Evolutionary conservation across 192 early-diverging fungal species (phyloP).

Genomic region (Bifiguratus adelaidae): DNA sequence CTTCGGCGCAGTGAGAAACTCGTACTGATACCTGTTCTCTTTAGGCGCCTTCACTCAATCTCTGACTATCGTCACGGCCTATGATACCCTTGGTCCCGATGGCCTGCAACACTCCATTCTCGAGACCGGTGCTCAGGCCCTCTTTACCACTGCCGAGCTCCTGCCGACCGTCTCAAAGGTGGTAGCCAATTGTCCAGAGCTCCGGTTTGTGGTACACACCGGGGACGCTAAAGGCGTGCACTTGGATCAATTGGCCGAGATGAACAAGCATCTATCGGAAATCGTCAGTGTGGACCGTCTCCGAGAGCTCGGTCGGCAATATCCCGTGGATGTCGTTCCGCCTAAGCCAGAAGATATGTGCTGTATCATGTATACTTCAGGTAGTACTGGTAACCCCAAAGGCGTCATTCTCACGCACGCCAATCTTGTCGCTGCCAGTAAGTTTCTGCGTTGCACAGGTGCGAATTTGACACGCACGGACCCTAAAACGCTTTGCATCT

Average conservation of each 20-base stretch:
- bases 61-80: slow-evolving; percentile 76
- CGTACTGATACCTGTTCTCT: background rate
- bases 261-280: slow-evolving; percentile 19
- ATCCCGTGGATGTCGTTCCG: slow-evolving; percentile 48
- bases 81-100: slow-evolving; percentile 75
- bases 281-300: slow-evolving; percentile 61
- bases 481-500: background rate
- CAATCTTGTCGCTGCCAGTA: slow-evolving; percentile 71
- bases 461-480: background rate
- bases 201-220: slow-evolving; percentile 62
- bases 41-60: slow-evolving; percentile 52
- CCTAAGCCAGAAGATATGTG: slow-evolving; percentile 63
- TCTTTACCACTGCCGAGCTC: slow-evolving; percentile 68
- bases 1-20: background rate
- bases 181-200: slow-evolving; percentile 37
- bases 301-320: slow-evolving; percentile 45
- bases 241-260: slow-evolving; percentile 31
- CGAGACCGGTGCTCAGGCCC: slow-evolving; percentile 57
- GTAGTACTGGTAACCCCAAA: slow-evolving; percentile 90
- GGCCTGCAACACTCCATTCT: slow-evolving; percentile 78
- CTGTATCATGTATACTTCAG: slow-evolving; percentile 86
- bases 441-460: slow-evolving; percentile 3
- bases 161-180: slow-evolving; percentile 55
- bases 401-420: slow-evolving; percentile 80
- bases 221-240: slow-evolving; percentile 42